phyloP scores from a whole-genome alignment of 345 rosid genomes.

The Orychophragmus violaceus region DNA sequence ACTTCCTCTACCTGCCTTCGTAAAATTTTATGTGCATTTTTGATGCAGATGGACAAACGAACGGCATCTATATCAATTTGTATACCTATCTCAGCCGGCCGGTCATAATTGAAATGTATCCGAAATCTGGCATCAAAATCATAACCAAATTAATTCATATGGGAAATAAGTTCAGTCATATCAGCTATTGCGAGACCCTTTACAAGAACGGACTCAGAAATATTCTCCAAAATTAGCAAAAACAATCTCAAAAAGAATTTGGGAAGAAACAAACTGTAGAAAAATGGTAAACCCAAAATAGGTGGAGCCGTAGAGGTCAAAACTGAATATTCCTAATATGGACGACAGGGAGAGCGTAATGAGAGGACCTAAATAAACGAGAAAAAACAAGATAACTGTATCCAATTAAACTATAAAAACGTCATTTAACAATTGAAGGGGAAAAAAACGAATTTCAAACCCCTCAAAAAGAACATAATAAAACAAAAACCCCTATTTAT shows the following conservation, averaged over 20 bases:
- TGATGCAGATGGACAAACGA: too few species aligned
- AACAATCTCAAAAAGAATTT: neutral
- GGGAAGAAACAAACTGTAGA: neutral
- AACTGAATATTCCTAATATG: conserved; percentile 12
- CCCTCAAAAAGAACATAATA: neutral
- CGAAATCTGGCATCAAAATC: neutral
- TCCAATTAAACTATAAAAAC: conserved; percentile 19
- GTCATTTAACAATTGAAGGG: conserved; percentile 4
- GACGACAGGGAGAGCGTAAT: conserved; percentile 29
- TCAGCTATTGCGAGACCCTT: neutral
- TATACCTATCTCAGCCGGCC: neutral
- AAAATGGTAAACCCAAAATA: conserved; percentile 15
- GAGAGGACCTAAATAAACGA: conserved; percentile 19
- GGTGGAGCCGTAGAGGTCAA: conserved; percentile 6
- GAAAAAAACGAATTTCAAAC: neutral
- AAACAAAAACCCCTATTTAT: neutral
- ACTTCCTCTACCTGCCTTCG: too few species aligned
- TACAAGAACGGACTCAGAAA: neutral
- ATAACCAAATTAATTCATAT: neutral
- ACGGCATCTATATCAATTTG: too few species aligned
- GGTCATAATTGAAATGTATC: neutral
- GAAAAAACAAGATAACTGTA: conserved; percentile 13
- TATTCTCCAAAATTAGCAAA: neutral
- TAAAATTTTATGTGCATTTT: too few species aligned
- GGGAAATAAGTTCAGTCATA: neutral